phyloP scores from a whole-genome alignment of 83 land plant genomes.

The Picea abies region DNA sequence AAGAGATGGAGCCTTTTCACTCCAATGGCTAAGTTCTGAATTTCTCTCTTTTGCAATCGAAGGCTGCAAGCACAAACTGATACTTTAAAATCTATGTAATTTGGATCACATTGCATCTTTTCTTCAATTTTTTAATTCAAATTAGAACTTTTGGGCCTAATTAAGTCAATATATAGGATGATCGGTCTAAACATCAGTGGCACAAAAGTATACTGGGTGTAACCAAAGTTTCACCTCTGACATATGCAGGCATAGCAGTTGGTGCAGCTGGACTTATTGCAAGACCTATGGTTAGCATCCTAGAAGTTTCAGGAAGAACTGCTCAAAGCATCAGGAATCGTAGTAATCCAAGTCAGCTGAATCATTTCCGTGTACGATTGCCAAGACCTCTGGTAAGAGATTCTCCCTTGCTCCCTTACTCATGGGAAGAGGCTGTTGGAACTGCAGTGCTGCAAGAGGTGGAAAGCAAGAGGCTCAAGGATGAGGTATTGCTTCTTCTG shows the following conservation, averaged over 20 bases:
- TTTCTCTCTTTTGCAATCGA: background rate
- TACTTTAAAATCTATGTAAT: background rate
- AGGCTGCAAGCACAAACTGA: background rate
- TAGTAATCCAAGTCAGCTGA: conserved; percentile 63
- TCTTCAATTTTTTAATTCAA: background rate
- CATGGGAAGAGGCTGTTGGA: conserved; percentile 98
- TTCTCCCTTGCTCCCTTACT: conserved; percentile 79
- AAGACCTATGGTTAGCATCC: conserved; percentile 89
- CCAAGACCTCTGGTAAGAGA: conserved; percentile 84
- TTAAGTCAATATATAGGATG: background rate
- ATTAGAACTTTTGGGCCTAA: background rate
- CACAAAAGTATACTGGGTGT: too few relatives aligned
- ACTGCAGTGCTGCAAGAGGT: conserved; percentile 73
- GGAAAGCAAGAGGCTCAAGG: conserved; percentile 46
- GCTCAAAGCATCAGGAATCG: conserved; percentile 94
- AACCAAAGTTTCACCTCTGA: too few relatives aligned
- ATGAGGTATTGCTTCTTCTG: conserved; percentile 47
- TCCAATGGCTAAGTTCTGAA: background rate
- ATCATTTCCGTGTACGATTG: conserved; percentile 59
- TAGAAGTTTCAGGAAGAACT: conserved; percentile 94
- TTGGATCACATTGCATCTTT: background rate
- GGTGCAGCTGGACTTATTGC: conserved; percentile 92
- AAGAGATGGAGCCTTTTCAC: background rate
- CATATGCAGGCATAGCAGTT: conserved; percentile 71
- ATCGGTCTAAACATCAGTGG: too few relatives aligned